Conservation (phyloP, 495 filamentous ascomycete species). For the Neurospora sp. region DNA sequence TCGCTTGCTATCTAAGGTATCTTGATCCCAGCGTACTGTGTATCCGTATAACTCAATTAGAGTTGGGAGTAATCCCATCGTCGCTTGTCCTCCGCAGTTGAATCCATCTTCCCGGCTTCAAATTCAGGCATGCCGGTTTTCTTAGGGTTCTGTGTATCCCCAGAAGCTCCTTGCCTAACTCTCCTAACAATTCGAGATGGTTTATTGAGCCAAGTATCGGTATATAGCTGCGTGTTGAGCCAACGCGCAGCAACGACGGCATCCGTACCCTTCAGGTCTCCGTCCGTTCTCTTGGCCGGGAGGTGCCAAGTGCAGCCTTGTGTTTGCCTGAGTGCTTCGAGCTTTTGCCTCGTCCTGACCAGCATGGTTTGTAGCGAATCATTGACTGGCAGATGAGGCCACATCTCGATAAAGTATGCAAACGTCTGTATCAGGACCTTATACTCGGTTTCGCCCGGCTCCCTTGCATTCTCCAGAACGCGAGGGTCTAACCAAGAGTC, state of each 20-base stretch:
- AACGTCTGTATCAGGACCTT: constrained; percentile 21
- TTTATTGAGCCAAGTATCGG: not conserved
- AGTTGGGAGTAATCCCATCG: not conserved
- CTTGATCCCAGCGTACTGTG: not conserved
- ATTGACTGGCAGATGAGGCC: constrained; percentile 11
- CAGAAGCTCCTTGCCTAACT: not conserved
- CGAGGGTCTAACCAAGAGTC: constrained; percentile 20
- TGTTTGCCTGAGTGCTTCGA: constrained; percentile 11
- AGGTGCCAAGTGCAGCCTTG: constrained; percentile 15
- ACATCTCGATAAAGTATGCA: constrained; percentile 24
- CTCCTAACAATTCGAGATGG: not conserved
- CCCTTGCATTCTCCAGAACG: constrained; percentile 24
- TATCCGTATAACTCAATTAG: not conserved
- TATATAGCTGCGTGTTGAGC: not conserved
- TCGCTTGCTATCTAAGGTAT: not conserved
- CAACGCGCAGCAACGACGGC: constrained; percentile 1
- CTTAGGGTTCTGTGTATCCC: not conserved
- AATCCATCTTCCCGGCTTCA: not conserved
- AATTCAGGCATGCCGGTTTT: not conserved
- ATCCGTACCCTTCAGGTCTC: constrained; percentile 4
- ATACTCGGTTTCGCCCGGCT: constrained; percentile 16
- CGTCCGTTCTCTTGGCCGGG: constrained; percentile 6
- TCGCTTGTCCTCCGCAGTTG: not conserved
- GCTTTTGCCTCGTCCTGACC: not conserved
- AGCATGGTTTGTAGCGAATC: constrained; percentile 15